These are phyloP conservation scores for Ensete ventricosum DNA, from an alignment of 176 grass and related monocot genomes.

Conservation along the genomic window DNA sequence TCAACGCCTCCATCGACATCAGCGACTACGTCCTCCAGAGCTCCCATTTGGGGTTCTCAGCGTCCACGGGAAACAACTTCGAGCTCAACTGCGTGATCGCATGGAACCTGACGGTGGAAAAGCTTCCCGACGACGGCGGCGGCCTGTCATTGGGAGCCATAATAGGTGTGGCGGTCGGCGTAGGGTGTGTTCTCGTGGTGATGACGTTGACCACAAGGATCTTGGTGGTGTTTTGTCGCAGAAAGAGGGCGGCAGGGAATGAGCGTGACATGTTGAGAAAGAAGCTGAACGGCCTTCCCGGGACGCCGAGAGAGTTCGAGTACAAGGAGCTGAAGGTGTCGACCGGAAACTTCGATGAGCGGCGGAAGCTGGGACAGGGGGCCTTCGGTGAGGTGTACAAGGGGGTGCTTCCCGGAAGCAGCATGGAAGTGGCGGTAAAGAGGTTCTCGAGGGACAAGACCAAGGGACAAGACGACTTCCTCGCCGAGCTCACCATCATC, in stretches of 20 bases:
- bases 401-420: slow-evolving; percentile 24
- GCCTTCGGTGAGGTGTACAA: slow-evolving; percentile 67
- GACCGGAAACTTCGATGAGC: slow-evolving; percentile 67
- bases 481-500: slow-evolving; percentile 76
- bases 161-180: slow-evolving; percentile 18
- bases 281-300: slow-evolving; percentile 45
- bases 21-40: slow-evolving; percentile 5
- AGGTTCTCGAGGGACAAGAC: slow-evolving; percentile 54
- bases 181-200: slow-evolving; percentile 29
- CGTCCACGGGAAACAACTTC: slow-evolving; percentile 46
- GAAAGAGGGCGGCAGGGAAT: slow-evolving; percentile 24
- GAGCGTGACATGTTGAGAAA: slow-evolving; percentile 14
- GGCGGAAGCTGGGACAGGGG: slow-evolving; percentile 67
- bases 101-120: slow-evolving; percentile 69
- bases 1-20: slow-evolving; percentile 52
- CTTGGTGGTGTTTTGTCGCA: slow-evolving; percentile 30
- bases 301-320: slow-evolving; percentile 64
- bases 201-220: slow-evolving; percentile 12
- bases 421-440: slow-evolving; percentile 61
- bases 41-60: slow-evolving; percentile 72
- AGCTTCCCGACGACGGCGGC: slow-evolving; percentile 1
- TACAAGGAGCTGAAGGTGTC: slow-evolving; percentile 58
- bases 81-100: slow-evolving; percentile 65
- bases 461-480: slow-evolving; percentile 79
- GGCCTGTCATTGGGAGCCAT: slow-evolving; percentile 17